Base-by-base conservation (phyloP, 768 basidiomycete genomes). In the Trametes cingulata region DNA sequence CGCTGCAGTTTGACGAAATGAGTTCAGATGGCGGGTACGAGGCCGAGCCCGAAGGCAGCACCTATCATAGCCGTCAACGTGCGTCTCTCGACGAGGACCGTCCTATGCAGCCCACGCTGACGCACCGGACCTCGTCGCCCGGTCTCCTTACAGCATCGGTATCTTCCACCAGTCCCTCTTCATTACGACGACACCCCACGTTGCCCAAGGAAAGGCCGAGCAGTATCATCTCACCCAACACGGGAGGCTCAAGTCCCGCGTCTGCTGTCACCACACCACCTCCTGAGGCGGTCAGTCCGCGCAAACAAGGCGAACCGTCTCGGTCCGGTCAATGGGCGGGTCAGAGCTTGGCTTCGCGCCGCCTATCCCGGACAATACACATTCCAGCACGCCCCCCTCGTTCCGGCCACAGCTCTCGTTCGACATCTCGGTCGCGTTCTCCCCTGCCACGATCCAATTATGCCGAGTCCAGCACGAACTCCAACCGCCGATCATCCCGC, bases 381-480 rank as follows among this genome's bases (percentile, higher is more conserved):
- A 90, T 92, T 53, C 83, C 86, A 52, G 74, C 80, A 40, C 83
- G 84, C 25, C 80, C 86, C 19, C 77, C 84, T 49, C 85, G 78
- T 54, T 93, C 93, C 55, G 86, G 84, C 29, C 86, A 89, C 65
- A 91, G 88, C 69, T 98, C 96, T 20, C 90, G 96, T 35, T 97
- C 95, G 9, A 94, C 91, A 19, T 98, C 96, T 55, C 88, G 95
- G 46, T 98, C 96, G 6, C 85, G 95, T 41, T 98, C 97, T 0
- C 95, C 95, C 1, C 80, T 97, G 53, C 94, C 94, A 10, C 84
- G 86, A 57, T 80, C 85, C 56, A 81, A 80, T 3, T 87, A 87
- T 73, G 74, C 80, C 62, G 85, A 83, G 71, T 89, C 89, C 64
- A 82, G 85, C 6, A 85, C 88, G 39, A 73, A 80, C 13, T 74